These are phyloP conservation scores for Trametes sp. DNA, from an alignment of 1,284 basidiomycete genomes.

Conservation along the genomic window DNA sequence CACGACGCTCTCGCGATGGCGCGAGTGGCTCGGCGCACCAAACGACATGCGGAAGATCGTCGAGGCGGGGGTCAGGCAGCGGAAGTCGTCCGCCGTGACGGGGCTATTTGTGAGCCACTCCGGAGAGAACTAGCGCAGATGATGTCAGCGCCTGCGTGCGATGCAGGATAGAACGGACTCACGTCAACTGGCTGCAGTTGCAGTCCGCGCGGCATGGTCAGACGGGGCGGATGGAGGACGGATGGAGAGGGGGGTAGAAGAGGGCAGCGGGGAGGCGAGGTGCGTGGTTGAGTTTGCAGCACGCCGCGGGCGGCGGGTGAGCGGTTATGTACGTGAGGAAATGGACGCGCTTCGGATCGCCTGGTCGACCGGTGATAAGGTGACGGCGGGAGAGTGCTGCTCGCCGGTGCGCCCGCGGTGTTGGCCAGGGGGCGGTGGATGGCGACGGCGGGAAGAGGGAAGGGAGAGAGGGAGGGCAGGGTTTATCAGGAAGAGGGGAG, in stretches of 20 bases:
- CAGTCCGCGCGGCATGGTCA: slow-evolving; percentile 3
- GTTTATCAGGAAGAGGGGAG: slow-evolving; percentile 17
- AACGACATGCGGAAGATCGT: slow-evolving; percentile 34
- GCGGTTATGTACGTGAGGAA: slow-evolving; percentile 5
- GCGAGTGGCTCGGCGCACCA: slow-evolving; percentile 10
- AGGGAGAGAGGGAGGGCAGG: neutral
- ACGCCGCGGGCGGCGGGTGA: neutral
- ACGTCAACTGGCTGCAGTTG: slow-evolving; percentile 24
- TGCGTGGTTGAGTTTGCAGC: neutral
- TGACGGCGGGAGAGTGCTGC: neutral
- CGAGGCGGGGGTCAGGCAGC: slow-evolving; percentile 24
- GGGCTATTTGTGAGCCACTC: slow-evolving; percentile 32
- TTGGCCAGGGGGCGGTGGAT: slow-evolving; percentile 2
- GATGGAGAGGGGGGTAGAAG: slow-evolving; percentile 5
- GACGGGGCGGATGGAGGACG: neutral
- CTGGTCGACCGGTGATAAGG: slow-evolving; percentile 25
- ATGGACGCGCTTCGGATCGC: slow-evolving; percentile 10
- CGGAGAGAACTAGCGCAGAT: slow-evolving; percentile 17
- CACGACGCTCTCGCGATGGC: slow-evolving; percentile 17
- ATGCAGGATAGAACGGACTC: neutral
- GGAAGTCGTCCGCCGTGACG: slow-evolving; percentile 31
- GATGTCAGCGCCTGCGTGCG: neutral
- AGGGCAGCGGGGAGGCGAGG: slow-evolving; percentile 1
- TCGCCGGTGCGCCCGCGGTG: slow-evolving; percentile 2
- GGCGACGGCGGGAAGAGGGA: slow-evolving; percentile 8